phyloP scores from a whole-genome alignment of 176 grass and related monocot species.

The Cenchrus purpureus region DNA sequence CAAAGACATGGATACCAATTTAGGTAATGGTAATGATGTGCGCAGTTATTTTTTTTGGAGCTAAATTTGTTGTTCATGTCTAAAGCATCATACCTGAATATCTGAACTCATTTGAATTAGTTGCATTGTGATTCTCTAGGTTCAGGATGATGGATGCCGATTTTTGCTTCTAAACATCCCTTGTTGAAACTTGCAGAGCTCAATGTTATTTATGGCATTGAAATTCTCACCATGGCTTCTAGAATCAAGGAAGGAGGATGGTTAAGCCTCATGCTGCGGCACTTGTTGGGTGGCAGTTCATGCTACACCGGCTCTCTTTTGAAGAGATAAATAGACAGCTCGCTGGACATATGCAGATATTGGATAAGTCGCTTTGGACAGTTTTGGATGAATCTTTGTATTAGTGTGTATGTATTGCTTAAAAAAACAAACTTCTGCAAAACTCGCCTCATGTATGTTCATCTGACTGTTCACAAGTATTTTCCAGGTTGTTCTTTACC shows the following conservation, averaged over 20 bases:
- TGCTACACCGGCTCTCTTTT: conserved; percentile 75
- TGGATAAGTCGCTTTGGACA: conserved; percentile 55
- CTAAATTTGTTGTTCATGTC: no score
- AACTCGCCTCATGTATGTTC: no score
- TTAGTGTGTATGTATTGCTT: conserved; percentile 34
- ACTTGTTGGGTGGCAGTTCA: conserved; percentile 50
- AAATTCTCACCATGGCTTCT: conserved; percentile 57
- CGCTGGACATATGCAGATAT: conserved; percentile 72
- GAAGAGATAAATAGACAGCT: conserved; percentile 75
- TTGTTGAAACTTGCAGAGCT: conserved; percentile 34
- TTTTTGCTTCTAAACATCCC: conserved; percentile 7
- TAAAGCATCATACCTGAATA: no score
- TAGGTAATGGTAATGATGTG: no score
- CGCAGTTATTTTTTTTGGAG: no score
- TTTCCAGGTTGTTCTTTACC: no score
- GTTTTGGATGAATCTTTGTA: conserved; percentile 48
- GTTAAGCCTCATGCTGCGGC: conserved; percentile 58
- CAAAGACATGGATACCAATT: no score
- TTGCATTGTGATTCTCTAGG: no score
- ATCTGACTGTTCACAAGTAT: no score
- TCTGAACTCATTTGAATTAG: no score
- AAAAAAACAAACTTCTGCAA: no score
- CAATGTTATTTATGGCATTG: conserved; percentile 65
- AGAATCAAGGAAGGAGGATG: conserved; percentile 73
- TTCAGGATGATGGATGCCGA: neutral